A percentile compares a stretch with the other conserved stretches of the same genome.
Conservation (phyloP, 208 protist species). For the Acanthamoeba lenticulata region DNA sequence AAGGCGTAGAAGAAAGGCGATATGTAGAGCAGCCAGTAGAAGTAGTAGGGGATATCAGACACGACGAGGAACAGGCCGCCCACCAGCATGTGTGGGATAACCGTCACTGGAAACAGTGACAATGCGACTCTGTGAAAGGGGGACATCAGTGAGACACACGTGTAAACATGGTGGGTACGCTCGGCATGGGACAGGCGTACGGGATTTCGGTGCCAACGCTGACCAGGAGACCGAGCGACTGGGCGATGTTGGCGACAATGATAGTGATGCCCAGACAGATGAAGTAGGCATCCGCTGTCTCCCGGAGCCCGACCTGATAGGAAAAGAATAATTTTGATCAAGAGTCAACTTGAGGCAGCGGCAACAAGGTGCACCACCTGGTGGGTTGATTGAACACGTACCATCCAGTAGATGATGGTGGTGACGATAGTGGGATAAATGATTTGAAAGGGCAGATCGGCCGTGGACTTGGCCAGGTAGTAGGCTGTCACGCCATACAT, state of each 20-base stretch:
- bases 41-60: constrained; percentile 66
- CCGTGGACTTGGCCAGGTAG: constrained; percentile 75
- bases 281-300: not conserved
- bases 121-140: not conserved
- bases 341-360: not conserved
- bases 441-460: constrained; percentile 70
- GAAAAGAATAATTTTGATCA: not conserved
- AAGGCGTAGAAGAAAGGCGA: constrained; percentile 74
- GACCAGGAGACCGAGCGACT: constrained; percentile 68
- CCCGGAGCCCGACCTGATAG: constrained; percentile 10
- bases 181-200: not conserved
- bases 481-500: constrained; percentile 70
- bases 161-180: no score
- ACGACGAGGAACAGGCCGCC: constrained; percentile 64
- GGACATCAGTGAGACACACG: not conserved
- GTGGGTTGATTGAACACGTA: not conserved
- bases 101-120: constrained; percentile 34
- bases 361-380: not conserved
- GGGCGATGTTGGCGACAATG: constrained; percentile 10
- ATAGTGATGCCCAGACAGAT: constrained; percentile 52
- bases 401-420: constrained; percentile 78
- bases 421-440: constrained; percentile 72
- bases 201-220: not conserved
- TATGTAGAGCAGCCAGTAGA: constrained; percentile 68
- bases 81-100: constrained; percentile 68